phyloP scores from a whole-genome alignment of 2,329 filamentous ascomycete genomes.

The Neopestalotiopsis sp. region DNA sequence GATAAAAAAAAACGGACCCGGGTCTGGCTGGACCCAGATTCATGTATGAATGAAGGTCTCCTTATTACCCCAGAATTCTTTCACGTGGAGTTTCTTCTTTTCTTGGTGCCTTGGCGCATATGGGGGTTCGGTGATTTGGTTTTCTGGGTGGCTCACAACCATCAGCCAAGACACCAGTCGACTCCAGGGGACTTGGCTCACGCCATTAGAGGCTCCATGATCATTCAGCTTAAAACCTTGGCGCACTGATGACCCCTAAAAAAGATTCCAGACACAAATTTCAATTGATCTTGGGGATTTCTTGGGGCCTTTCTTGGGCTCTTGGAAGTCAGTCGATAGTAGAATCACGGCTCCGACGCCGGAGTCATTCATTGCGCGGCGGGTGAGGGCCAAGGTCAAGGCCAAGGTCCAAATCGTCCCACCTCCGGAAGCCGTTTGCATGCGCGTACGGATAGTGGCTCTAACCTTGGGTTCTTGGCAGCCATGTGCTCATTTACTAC shows the following conservation, averaged over 20 bases:
- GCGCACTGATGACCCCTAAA: background rate
- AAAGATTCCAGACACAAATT: background rate
- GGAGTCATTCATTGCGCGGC: too few relatives aligned
- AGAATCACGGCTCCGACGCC: background rate
- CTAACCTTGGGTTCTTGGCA: too few relatives aligned
- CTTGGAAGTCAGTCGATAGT: background rate
- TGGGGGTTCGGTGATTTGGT: background rate
- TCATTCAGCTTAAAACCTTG: slow-evolving; percentile 1
- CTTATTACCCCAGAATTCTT: slow-evolving; percentile 1
- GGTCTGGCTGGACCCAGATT: background rate
- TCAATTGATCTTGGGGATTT: too few relatives aligned
- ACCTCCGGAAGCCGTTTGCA: too few relatives aligned
- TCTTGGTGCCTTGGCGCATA: background rate
- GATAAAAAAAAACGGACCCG: background rate
- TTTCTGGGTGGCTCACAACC: background rate
- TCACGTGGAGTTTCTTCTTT: background rate
- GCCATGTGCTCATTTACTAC: too few relatives aligned
- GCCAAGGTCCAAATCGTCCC: too few relatives aligned
- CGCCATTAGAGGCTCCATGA: slow-evolving; percentile 3
- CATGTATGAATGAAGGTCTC: background rate
- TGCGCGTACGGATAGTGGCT: too few relatives aligned
- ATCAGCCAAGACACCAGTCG: background rate
- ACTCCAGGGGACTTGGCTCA: background rate
- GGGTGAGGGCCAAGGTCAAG: too few relatives aligned
- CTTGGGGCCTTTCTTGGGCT: too few relatives aligned